A percentile compares a stretch with the other conserved stretches of the same genome.
Evolutionary conservation across 176 grass and related monocot genomes (phyloP).

Genomic region (sorghum (Sorghum bicolor)): DNA sequence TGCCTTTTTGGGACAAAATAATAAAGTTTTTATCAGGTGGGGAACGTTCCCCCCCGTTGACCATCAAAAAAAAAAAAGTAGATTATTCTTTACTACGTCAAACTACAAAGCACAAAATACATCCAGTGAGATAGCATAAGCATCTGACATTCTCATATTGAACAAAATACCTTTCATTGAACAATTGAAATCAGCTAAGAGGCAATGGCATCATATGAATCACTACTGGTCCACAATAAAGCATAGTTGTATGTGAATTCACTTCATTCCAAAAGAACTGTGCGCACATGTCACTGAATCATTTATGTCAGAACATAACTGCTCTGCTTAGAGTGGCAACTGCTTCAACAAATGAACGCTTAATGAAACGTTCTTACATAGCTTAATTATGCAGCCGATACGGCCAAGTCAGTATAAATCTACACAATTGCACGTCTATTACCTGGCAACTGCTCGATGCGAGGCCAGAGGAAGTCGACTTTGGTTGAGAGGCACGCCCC

Average conservation of each 20-base stretch:
- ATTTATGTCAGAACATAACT: neutral
- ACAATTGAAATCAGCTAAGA: constrained; percentile 1
- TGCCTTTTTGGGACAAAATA: too few relatives aligned
- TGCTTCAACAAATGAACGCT: neutral
- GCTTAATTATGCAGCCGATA: neutral
- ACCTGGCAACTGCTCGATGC: constrained; percentile 81
- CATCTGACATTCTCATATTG: neutral
- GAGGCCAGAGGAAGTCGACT: constrained; percentile 96
- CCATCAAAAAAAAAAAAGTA: too few relatives aligned
- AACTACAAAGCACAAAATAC: neutral
- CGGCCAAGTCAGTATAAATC: neutral
- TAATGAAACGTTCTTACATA: neutral
- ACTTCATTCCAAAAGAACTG: neutral
- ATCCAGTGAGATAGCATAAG: neutral
- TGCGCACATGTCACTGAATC: neutral
- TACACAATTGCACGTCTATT: neutral
- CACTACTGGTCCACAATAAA: neutral
- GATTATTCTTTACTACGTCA: neutral
- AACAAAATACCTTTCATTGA: constrained; percentile 4
- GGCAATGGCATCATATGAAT: neutral
- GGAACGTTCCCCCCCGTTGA: too few relatives aligned
- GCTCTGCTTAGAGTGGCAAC: neutral
- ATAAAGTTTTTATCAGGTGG: too few relatives aligned
- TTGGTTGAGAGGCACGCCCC: constrained; percentile 94
- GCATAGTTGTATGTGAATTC: neutral